A percentile compares a stretch with the other conserved stretches of the same genome.
These are phyloP conservation scores for Penicillium canariense DNA, from an alignment of 495 filamentous ascomycete species.

Conservation along the genomic window DNA sequence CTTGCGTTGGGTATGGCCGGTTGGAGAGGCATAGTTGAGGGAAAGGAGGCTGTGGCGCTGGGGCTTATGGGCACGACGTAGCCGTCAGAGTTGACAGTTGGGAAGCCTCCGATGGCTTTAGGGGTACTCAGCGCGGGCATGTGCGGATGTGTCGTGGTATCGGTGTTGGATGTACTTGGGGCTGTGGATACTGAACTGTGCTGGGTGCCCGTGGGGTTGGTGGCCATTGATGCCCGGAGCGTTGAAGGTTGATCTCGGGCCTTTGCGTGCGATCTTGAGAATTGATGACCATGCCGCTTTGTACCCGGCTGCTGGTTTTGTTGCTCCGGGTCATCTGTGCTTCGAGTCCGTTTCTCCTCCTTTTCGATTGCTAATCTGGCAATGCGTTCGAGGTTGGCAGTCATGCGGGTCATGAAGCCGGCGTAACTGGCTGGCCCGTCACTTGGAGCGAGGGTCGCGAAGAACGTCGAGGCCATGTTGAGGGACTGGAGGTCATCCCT, in stretches of 20 bases:
- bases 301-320: conserved; percentile 7
- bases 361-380: conserved; percentile 83
- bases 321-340: conserved; percentile 10
- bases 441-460: conserved; percentile 64
- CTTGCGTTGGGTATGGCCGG: conserved; percentile 10
- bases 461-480: conserved; percentile 83
- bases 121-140: conserved; percentile 26
- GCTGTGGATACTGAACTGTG: conserved; percentile 2
- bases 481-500: conserved; percentile 81
- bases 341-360: conserved; percentile 57
- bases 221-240: conserved; percentile 11
- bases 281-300: conserved; percentile 13
- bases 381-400: conserved; percentile 87
- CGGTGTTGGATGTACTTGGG: conserved; percentile 2
- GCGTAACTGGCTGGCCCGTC: conserved; percentile 73
- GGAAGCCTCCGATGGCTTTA: conserved; percentile 35
- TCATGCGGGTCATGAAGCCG: conserved; percentile 84
- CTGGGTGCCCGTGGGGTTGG: background rate
- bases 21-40: conserved; percentile 5
- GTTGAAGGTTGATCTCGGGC: conserved; percentile 12
- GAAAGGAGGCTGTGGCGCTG: conserved; percentile 2
- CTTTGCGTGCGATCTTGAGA: conserved; percentile 9
- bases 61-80: conserved; percentile 41
- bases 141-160: conserved; percentile 3
- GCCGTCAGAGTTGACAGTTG: conserved; percentile 38